Evolutionary conservation across 371 early-diverging fungal genomes (phyloP), one percentile per base, ranked within the genome.

Genomic region (Mortierella sp.): DNA sequence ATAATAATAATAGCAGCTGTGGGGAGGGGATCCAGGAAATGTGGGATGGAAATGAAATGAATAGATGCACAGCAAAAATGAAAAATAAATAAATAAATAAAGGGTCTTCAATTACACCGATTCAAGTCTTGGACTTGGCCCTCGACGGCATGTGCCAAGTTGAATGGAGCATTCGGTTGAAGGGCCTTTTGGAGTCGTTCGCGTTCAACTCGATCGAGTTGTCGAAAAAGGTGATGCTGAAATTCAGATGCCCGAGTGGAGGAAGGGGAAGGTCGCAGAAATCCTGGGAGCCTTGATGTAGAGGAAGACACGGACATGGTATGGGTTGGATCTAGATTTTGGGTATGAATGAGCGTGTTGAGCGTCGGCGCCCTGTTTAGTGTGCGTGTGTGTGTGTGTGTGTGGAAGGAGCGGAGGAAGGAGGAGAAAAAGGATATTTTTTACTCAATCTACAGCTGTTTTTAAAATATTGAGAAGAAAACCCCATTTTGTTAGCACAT

Each of bases 91-190:
- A n/a, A n/a, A n/a, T n/a, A n/a, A n/a, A n/a, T n/a, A n/a, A n/a
- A n/a, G n/a, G n/a, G n/a, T n/a, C n/a, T n/a, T n/a, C 9, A 37
- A 67, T 26, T 69, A 77, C 79, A 77, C 58, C 79, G 79, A 60
- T 77, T 77, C 66, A 59, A 28, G 18, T 66, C 60, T n/a, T 43
- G 57, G 0, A 59, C 66, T 9, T 65, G 7, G 28, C 11, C 46
- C 0, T 66, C 61, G 11, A 28, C 43, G 1, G 72, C 79, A 0
- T 65, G 46, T 44, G 23, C 29, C 18, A 66, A 1, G 18, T 48
- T 62, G 60, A 77, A 77, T 5, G 66, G 69, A 4, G 79, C 68
- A 12, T 55, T 53, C 7, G 56, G 23, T 37, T 9, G 16, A 26
- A 23, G 2, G 50, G 64, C 72, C 0, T n/a, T 43, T 30, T 69